Evolutionary conservation across 495 filamentous ascomycete species (phyloP), one percentile per base, ranked within the genome.

Genomic region (Lindgomyces ingoldianus): DNA sequence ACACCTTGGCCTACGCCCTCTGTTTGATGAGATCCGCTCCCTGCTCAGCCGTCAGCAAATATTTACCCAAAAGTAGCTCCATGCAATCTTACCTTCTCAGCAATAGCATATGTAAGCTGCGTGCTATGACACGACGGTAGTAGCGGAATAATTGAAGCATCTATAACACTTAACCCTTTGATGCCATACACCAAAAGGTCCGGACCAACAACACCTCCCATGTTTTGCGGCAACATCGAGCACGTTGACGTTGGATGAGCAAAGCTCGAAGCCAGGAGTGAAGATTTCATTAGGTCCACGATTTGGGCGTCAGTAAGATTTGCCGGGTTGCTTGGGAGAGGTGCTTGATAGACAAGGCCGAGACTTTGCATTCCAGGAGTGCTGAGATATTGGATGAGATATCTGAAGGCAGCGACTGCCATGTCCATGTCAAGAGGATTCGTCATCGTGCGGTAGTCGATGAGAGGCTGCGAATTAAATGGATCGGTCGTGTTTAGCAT

Each of bases 141-240:
- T 8, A 69, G 46, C 27, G 69, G 69, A 9, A 70, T 16, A 22
- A 72, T 54, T 19, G 54, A 62, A 9, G 70, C 68, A 60, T 70
- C 70, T 8, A 68, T 57, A 8, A 65, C 58, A n/a, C 41, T 51
- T 8, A 66, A 25, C 1, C 36, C 19, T 8, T 51, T 44, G 8
- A 59, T 41, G 6, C 62, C 62, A 62, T 66, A 62, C 22, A 66
- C 63, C 11, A n/a, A 62, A 4, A 61, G 25, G 9, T 61, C 57
- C 14, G 14, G 3, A 2, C 22, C 36, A 18, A 66, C 63, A 24
- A 48, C 42, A 11, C 63, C 63, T 6, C 56, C 63, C 18, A 50
- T 16, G 2, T 46, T n/a, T 30, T 55, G n/a, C 11, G 57, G 57
- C 55, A 66, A 16, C 63, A 66, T 66, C 9, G 53, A 21, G 14